Conservation (phyloP, 2,329 filamentous ascomycete species). For the Sphaerostilbella broomeana region DNA sequence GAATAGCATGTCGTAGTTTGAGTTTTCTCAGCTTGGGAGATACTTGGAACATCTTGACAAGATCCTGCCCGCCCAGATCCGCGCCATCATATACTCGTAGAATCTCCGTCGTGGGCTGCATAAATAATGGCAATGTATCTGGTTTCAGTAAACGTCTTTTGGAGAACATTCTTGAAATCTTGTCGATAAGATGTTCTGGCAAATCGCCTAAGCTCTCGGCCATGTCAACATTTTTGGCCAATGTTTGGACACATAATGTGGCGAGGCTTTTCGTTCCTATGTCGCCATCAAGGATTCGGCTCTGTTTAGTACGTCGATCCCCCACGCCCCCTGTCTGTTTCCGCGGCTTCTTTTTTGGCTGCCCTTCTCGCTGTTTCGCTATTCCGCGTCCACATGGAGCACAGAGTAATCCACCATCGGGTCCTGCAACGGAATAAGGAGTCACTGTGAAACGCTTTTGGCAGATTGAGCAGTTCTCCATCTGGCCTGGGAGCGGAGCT, state of each 20-base stretch:
- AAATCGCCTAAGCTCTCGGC: constrained; percentile 58
- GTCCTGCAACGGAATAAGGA: constrained; percentile 74
- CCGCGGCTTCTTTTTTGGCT: constrained; percentile 39
- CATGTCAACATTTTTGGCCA: constrained; percentile 56
- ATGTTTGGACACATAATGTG: constrained; percentile 55
- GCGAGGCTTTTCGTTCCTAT: constrained; percentile 64
- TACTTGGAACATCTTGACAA: constrained; percentile 70
- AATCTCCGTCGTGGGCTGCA: constrained; percentile 43
- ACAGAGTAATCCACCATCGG: constrained; percentile 81
- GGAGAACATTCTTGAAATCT: constrained; percentile 52
- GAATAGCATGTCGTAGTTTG: constrained; percentile 77
- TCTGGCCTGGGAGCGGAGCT: constrained; percentile 68
- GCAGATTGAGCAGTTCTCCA: constrained; percentile 82
- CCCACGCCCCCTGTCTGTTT: constrained; percentile 46
- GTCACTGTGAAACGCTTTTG: constrained; percentile 89
- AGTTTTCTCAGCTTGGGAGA: constrained; percentile 63
- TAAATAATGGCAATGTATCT: constrained; percentile 50
- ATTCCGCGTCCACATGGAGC: constrained; percentile 71
- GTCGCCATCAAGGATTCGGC: constrained; percentile 73
- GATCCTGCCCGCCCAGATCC: constrained; percentile 68
- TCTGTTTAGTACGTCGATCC: constrained; percentile 70
- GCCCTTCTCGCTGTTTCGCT: constrained; percentile 51
- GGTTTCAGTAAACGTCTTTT: constrained; percentile 52
- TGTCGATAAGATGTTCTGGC: constrained; percentile 49
- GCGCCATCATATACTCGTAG: constrained; percentile 53